Evolutionary conservation across 169 alveolate genomes (phyloP).

Genomic region (Plasmodium fragile): DNA sequence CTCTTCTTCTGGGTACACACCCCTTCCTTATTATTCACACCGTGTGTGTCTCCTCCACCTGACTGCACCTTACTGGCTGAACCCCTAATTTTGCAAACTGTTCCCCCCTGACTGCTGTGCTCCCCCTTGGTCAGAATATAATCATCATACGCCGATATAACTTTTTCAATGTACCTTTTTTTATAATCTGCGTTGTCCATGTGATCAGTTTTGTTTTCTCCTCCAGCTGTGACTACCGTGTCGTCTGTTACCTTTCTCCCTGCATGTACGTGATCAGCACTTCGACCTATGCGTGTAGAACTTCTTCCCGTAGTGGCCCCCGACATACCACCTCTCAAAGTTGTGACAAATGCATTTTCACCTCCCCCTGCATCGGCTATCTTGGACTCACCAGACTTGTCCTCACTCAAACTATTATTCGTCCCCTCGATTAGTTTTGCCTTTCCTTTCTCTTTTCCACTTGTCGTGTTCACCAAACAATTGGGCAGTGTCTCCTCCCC

Average conservation of each 20-base stretch:
- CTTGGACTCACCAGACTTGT: background rate
- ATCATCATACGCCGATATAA: conserved; percentile 39
- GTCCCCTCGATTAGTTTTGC: background rate
- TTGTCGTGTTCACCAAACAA: background rate
- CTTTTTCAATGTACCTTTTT: conserved; percentile 27
- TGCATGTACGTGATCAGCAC: background rate
- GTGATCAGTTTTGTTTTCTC: background rate
- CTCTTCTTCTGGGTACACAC: background rate
- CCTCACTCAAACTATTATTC: background rate
- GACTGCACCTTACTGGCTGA: background rate
- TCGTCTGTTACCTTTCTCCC: background rate
- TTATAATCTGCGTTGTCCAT: conserved; percentile 16
- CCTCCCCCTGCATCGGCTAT: background rate
- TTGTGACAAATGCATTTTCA: background rate
- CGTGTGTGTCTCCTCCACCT: background rate
- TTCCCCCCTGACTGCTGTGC: background rate
- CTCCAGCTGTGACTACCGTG: background rate
- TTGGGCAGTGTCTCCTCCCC: background rate
- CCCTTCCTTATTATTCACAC: background rate
- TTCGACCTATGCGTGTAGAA: background rate
- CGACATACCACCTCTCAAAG: background rate
- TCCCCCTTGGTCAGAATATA: background rate
- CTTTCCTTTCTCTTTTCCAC: background rate
- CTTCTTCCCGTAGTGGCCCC: background rate
- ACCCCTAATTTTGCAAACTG: background rate